These are phyloP conservation scores for Wickerhamomyces sp. DNA, from an alignment of 1,139 yeast genomes.

Conservation along the genomic window DNA sequence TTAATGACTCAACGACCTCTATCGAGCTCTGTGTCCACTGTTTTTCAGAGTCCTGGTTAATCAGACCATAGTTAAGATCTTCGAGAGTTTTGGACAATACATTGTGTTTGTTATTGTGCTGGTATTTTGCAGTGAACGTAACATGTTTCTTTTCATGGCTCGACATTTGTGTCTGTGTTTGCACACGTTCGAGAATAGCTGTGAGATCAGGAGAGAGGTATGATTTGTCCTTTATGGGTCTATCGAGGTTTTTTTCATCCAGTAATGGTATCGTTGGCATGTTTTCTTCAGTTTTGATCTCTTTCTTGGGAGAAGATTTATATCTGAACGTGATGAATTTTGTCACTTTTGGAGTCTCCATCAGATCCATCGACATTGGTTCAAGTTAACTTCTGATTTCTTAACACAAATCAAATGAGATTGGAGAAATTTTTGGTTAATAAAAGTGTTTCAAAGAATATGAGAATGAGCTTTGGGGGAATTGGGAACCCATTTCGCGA, in stretches of 20 bases:
- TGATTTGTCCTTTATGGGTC: not conserved
- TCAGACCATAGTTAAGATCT: constrained; percentile 2
- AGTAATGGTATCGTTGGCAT: not conserved
- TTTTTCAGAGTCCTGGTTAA: constrained; percentile 7
- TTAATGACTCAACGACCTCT: constrained; percentile 10
- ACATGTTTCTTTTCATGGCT: not conserved
- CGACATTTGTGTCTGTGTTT: not conserved
- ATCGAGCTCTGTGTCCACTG: constrained; percentile 13
- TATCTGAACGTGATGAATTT: constrained; percentile 8
- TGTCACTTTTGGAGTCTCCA: constrained; percentile 1
- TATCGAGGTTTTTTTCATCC: not conserved
- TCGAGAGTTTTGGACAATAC: not conserved
- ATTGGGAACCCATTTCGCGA: too few species aligned
- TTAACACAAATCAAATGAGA: too few species aligned
- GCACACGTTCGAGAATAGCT: not conserved
- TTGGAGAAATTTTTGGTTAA: too few species aligned
- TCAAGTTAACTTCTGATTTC: not conserved
- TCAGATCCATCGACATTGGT: not conserved
- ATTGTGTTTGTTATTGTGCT: not conserved
- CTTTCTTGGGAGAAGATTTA: constrained; percentile 1
- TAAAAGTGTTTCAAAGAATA: too few species aligned
- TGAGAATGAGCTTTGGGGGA: too few species aligned
- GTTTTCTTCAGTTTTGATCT: not conserved
- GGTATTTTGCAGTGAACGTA: not conserved
- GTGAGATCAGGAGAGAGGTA: not conserved